These are phyloP conservation scores for Populus pruinosa DNA, from an alignment of 345 rosid genomes.

Conservation along the genomic window DNA sequence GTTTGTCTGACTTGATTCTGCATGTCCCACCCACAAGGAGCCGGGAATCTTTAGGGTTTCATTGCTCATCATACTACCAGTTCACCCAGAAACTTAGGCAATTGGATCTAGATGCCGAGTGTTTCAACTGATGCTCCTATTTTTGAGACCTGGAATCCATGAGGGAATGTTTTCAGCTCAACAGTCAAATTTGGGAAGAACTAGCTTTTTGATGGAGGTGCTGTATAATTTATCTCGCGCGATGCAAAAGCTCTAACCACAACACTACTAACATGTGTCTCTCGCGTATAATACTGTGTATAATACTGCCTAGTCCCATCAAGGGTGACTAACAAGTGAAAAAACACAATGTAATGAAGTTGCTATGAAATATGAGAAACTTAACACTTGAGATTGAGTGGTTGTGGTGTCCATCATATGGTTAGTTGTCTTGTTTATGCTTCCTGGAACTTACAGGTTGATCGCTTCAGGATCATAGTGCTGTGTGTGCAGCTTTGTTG, in stretches of 20 bases:
- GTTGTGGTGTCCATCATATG: neutral
- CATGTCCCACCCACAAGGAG: neutral
- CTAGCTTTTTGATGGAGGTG: neutral
- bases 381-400: no score
- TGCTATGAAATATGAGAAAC: no score
- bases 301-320: no score
- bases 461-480: no score
- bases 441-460: neutral
- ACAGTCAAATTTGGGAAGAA: neutral
- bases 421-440: neutral
- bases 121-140: neutral
- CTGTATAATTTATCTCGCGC: neutral
- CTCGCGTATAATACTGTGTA: neutral
- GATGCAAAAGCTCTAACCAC: neutral
- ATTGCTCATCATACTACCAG: neutral
- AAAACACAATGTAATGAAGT: no score
- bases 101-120: neutral
- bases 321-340: no score
- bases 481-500: no score
- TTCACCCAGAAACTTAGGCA: neutral
- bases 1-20: neutral
- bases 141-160: neutral
- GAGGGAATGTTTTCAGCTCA: neutral
- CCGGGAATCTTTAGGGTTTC: neutral
- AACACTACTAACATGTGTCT: neutral